These are phyloP conservation scores for Thinopyrum elongatum DNA, from an alignment of 176 grass and related monocot species.

Conservation along the genomic window DNA sequence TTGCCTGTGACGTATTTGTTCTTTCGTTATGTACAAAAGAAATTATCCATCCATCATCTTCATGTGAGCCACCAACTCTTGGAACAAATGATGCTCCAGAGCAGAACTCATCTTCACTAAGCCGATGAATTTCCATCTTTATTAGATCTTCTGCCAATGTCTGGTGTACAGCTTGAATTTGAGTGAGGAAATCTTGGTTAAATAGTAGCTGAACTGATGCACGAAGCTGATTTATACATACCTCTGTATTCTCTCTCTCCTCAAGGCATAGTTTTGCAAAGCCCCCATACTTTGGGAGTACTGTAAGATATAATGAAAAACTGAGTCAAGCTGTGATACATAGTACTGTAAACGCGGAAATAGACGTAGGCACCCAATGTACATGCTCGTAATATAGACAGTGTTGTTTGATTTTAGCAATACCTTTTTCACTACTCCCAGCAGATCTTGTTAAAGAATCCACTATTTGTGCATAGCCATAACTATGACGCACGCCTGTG, in stretches of 20 bases:
- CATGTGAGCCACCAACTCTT: constrained; percentile 41
- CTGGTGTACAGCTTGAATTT: constrained; percentile 9
- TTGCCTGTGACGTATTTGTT: constrained; percentile 45
- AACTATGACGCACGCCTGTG: constrained; percentile 35
- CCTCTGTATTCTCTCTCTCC: constrained; percentile 26
- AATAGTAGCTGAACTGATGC: neutral
- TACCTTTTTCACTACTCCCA: constrained; percentile 30
- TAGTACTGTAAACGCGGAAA: neutral
- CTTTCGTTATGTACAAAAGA: constrained; percentile 52
- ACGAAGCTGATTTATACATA: neutral
- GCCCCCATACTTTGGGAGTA: constrained; percentile 43
- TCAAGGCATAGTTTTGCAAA: constrained; percentile 46
- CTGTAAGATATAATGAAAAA: constrained; percentile 24
- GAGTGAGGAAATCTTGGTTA: neutral
- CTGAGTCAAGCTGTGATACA: neutral
- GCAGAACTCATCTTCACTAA: constrained; percentile 47
- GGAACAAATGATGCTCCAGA: constrained; percentile 60
- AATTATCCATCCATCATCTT: constrained; percentile 62
- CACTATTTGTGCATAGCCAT: constrained; percentile 52
- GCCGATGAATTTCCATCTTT: constrained; percentile 33
- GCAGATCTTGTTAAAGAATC: constrained; percentile 35
- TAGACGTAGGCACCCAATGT: neutral
- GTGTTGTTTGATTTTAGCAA: neutral
- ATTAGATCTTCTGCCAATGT: neutral
- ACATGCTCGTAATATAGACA: neutral